A percentile compares a stretch with the other conserved stretches of the same genome.
These are phyloP conservation scores for Cucurbita maxima DNA, from an alignment of 306 rosid genomes.

Conservation along the genomic window DNA sequence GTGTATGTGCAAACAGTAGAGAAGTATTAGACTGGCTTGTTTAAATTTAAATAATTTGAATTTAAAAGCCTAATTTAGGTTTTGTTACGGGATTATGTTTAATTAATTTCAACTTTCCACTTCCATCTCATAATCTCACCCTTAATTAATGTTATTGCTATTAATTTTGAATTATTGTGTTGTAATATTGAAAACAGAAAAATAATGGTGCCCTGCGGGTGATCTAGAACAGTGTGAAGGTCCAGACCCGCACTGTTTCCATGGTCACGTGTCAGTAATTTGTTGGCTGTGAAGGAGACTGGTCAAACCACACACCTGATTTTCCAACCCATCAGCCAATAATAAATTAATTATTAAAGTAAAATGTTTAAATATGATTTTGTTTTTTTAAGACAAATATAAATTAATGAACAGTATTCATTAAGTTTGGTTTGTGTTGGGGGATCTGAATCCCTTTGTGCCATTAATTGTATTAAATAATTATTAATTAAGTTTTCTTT, in stretches of 20 bases:
- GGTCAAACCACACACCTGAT: background rate
- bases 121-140: background rate
- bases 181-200: background rate
- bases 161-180: background rate
- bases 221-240: background rate
- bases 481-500: no score
- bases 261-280: conserved; percentile 9
- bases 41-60: no score
- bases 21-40: no score
- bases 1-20: no score
- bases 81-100: no score
- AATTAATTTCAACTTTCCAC: background rate
- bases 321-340: background rate
- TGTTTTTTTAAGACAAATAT: background rate
- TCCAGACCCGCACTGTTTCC: conserved; percentile 11
- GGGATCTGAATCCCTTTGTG: no score
- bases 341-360: background rate
- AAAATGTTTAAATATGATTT: background rate
- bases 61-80: no score
- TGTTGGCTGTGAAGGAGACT: background rate
- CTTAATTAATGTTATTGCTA: background rate
- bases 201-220: background rate
- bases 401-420: no score
- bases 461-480: no score
- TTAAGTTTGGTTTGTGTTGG: no score